These are phyloP conservation scores for Penicillium brevicompactum DNA, from an alignment of 2,329 filamentous ascomycete genomes.

Conservation along the genomic window DNA sequence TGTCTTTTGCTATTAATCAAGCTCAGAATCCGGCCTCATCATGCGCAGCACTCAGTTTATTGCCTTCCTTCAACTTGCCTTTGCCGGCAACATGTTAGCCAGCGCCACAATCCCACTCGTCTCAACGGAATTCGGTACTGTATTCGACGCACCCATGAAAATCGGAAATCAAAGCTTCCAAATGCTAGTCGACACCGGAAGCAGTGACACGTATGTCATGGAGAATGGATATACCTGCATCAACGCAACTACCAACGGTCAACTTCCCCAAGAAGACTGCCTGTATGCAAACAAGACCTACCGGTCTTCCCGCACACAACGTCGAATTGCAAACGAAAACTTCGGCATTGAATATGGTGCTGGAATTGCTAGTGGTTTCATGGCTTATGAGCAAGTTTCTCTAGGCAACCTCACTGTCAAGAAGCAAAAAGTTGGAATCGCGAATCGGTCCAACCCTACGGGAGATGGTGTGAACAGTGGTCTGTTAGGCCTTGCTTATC, in stretches of 20 bases:
- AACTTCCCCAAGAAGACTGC: conserved; percentile 41
- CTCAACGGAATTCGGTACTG: conserved; percentile 18
- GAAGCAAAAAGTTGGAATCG: conserved; percentile 51
- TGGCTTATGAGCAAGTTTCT: conserved; percentile 28
- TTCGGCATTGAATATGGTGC: conserved; percentile 30
- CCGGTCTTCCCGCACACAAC: conserved; percentile 16
- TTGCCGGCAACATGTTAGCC: neutral
- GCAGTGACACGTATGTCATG: conserved; percentile 51
- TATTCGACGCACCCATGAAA: conserved; percentile 22
- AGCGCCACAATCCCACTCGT: conserved; percentile 10
- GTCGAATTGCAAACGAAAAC: conserved; percentile 17
- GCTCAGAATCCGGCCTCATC: neutral
- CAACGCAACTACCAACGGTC: conserved; percentile 39
- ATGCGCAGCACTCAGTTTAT: neutral
- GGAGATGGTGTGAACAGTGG: conserved; percentile 52
- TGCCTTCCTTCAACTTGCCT: neutral
- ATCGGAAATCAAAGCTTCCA: conserved; percentile 39
- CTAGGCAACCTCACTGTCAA: conserved; percentile 48
- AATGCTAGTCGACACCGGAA: conserved; percentile 51
- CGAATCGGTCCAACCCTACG: conserved; percentile 45
- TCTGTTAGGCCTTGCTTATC: conserved; percentile 55
- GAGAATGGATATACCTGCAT: conserved; percentile 37
- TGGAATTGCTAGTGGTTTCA: conserved; percentile 24
- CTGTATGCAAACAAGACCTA: conserved; percentile 22
- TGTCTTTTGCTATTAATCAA: neutral